A percentile compares a stretch with the other conserved stretches of the same genome.
These are phyloP conservation scores for Quercus ilex DNA, from an alignment of 306 rosid species.

Conservation along the genomic window DNA sequence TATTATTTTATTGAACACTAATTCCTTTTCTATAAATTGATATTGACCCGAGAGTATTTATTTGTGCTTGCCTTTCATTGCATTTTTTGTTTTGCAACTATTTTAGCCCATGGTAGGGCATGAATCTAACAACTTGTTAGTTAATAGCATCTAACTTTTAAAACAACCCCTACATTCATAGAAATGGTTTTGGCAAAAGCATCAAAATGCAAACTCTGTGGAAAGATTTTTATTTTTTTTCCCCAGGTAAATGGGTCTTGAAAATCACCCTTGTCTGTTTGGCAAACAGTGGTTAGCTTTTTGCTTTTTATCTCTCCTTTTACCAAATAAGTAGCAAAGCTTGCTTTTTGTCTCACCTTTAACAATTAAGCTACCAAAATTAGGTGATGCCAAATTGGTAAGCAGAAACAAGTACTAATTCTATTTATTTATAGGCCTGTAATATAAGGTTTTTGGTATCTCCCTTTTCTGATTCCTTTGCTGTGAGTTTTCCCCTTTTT, in stretches of 20 bases:
- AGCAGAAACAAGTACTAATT: no score
- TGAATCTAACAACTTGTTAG: background rate
- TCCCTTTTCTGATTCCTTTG: background rate
- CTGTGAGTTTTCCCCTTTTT: background rate
- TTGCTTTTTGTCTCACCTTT: no score
- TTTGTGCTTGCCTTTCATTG: background rate
- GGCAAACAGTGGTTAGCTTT: no score
- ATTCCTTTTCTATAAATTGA: background rate
- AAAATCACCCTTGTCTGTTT: background rate
- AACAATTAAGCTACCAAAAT: no score
- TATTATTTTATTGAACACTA: background rate
- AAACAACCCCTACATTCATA: background rate
- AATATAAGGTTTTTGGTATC: no score
- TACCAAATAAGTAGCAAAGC: no score
- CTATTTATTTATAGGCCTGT: no score
- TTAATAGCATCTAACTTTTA: background rate
- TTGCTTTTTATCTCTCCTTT: no score
- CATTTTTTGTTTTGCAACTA: background rate
- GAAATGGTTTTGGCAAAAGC: background rate
- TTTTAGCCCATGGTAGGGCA: background rate
- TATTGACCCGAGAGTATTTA: background rate
- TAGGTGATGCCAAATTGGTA: background rate
- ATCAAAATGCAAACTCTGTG: background rate
- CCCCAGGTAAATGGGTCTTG: background rate
- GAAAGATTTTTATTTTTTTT: background rate